Evolutionary conservation across 75 land plant species (phyloP), one percentile per base, ranked within the genome.

Genomic region (Isoetes taiwanensis): DNA sequence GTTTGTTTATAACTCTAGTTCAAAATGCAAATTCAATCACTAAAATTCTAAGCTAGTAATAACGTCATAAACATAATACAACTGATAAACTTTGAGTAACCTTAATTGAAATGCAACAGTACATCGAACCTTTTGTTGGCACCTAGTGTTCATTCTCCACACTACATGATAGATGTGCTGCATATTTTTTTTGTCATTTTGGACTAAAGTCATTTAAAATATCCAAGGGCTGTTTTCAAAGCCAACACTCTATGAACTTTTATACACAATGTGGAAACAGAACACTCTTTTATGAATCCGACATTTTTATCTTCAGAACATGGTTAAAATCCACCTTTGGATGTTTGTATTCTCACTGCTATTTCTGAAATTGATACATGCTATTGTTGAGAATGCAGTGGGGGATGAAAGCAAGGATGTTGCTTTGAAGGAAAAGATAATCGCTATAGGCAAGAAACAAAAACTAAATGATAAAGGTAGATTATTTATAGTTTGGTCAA

Each of bases 351-450:
- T 16, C 28, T 3, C 28, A 20, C 30, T 54, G 2, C 5, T 21
- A 28, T 2, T 3, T 20, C 27, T 54, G 2, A 16, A 16, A 54
- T 21, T 21, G 56, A 4, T 25, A 16, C 17, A 20, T 54, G 26
- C 9, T 9, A 11, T 11, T 14, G 19, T 48, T n/a, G n/a, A 48
- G 14, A 21, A 52, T 68, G 73, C 81, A 58, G 67, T 75, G 56
- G 79, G 74, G 41, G 59, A 66, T 2, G 70, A 56, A 24, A 56
- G 39, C 10, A 59, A 57, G 19, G 67, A 71, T 28, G 63, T 32
- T 24, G 54, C 63, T 39, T 27, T 61, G 55, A 43, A 43, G 31
- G 63, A 43, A 16, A 61, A 46, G 32, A 42, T 25, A 11, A 16
- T 32, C 28, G 19, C 53, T 32, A 61, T 61, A 14, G 43, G 25